Percentiles rank a stretch among this genome's conserved stretches.
Evolutionary conservation across 441 rosid species (phyloP).

Genomic region (Dalechampia spathulata): DNA sequence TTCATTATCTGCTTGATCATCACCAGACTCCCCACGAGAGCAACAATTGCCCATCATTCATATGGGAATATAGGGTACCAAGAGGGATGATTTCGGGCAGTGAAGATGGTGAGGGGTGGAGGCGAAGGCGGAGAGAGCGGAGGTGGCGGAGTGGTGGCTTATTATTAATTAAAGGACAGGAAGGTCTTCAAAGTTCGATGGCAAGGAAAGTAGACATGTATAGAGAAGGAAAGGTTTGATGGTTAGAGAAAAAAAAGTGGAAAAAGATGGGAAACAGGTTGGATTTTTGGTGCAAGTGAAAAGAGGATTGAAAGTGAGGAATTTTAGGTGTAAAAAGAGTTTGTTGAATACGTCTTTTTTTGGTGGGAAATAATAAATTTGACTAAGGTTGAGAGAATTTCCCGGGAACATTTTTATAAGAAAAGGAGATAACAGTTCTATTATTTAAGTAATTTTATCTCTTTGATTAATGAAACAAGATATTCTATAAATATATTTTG

Average conservation of each 20-base stretch:
- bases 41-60: constrained; percentile 74
- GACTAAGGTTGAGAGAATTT: constrained; percentile 39
- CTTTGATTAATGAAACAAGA: no score
- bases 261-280: constrained; percentile 14
- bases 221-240: constrained; percentile 18
- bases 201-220: constrained; percentile 16
- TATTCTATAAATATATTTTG: no score
- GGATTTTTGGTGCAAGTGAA: constrained; percentile 31
- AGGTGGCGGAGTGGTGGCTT: constrained; percentile 17
- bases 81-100: background rate
- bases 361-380: constrained; percentile 9
- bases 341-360: constrained; percentile 22
- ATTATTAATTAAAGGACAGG: constrained; percentile 5
- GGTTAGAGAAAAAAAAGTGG: background rate
- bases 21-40: constrained; percentile 44
- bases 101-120: no score
- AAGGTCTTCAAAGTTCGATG: constrained; percentile 19
- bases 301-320: constrained; percentile 36
- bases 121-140: no score
- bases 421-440: no score
- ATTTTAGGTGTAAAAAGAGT: constrained; percentile 32
- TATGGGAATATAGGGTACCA: constrained; percentile 13
- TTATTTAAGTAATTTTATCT: no score
- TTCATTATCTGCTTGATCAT: constrained; percentile 14
- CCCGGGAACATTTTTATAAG: constrained; percentile 33